A percentile compares a stretch with the other conserved stretches of the same genome.
Evolutionary conservation across 352 stramenopile species (phyloP).

Genomic region (Aphanomyces astaci): DNA sequence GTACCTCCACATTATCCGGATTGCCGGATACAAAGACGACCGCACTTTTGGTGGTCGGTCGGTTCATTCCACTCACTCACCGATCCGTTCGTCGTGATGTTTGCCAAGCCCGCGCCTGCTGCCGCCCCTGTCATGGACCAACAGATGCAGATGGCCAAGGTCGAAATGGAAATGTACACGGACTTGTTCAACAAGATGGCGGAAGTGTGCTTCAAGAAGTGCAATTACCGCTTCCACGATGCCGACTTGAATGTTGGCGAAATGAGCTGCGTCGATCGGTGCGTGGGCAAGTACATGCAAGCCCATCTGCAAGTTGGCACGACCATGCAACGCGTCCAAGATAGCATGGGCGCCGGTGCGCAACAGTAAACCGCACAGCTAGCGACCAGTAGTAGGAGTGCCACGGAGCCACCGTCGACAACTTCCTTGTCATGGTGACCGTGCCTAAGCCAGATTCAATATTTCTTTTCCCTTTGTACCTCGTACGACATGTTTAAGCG

Average conservation of each 20-base stretch:
- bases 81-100: background rate
- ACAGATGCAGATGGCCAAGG: conserved; percentile 81
- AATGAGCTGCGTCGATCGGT: conserved; percentile 98
- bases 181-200: conserved; percentile 89
- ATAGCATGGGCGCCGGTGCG: conserved; percentile 71
- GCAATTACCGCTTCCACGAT: conserved; percentile 94
- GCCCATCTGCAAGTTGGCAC: conserved; percentile 90
- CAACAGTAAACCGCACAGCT: conserved; percentile 15
- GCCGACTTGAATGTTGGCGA: conserved; percentile 95
- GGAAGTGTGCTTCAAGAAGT: conserved; percentile 90
- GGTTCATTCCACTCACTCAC: background rate
- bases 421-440: too few species aligned
- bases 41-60: background rate
- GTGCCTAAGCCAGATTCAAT: background rate
- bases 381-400: too few species aligned
- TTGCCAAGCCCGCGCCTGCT: conserved; percentile 18
- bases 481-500: too few species aligned
- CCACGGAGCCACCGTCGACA: too few species aligned
- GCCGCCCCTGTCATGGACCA: conserved; percentile 35
- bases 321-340: conserved; percentile 93
- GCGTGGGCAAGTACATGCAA: conserved; percentile 97
- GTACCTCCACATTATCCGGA: too few species aligned
- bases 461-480: background rate
- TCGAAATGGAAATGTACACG: conserved; percentile 87
- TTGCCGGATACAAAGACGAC: background rate